Evolutionary conservation across 2,329 filamentous ascomycete genomes (phyloP), one percentile per base, ranked within the genome.

Genomic region (Colletotrichum sp.): DNA sequence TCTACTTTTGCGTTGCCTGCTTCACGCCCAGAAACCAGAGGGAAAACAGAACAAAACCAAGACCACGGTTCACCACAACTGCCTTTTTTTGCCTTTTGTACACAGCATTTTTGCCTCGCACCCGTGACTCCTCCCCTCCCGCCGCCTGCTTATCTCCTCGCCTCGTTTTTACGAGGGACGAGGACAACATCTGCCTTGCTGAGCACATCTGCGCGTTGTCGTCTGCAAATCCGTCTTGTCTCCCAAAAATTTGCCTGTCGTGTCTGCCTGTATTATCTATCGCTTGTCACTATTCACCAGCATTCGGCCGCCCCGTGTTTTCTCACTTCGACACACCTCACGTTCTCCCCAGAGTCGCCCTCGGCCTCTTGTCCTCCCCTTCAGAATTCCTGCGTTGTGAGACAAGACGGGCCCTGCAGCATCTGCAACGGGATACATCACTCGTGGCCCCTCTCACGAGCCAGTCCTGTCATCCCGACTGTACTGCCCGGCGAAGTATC

Each of bases 371-470:
- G 69, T 65, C 66, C 64, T 73, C 24, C 57, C 64, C 74, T 30
- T 60, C 44, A 18, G 52, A 64, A 69, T 69, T 60, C 74, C 70
- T 69, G 64, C 24, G 21, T 69, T 28, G 70, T 76, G 65, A 76
- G 74, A 73, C 74, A 65, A 64, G 57, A 69, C 59, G 57, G 59
- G 70, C 60, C 59, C 74, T 76, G 74, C 70, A 69, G 70, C 74
- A 69, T 76, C 59, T 74, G 74, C 74, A 74, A 69, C 74, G 65
- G 64, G 59, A 69, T 76, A 69, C 74, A 73, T 55, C 70, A 59
- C 44, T 76, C 34, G 73, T 73, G 69, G 70, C 65, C 52, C 73
- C 70, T 76, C 70, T 76, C 63, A 76, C 73, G 59, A 76, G 70
- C 44, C 64, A 44, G 30, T 28, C 57, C 73, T 73, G 44, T 69